Evolutionary conservation across 768 basidiomycete species (phyloP).

Genomic region (Leccinum broughii): DNA sequence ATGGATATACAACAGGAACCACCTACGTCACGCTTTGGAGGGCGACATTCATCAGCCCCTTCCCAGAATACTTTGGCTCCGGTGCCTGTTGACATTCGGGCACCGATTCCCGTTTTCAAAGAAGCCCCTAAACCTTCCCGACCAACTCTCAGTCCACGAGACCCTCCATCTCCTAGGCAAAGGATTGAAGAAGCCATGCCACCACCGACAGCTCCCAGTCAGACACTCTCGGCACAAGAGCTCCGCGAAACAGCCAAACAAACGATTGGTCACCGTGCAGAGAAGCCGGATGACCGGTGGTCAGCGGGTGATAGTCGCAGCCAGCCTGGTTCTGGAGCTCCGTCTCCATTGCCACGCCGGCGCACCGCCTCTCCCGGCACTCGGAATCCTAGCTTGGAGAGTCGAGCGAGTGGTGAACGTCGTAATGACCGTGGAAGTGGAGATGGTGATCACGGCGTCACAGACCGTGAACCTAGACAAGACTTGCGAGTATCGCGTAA

Average conservation of each 20-base stretch:
- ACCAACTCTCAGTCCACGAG: slow-evolving; percentile 28
- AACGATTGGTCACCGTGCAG: slow-evolving; percentile 46
- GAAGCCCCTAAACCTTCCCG: slow-evolving; percentile 24
- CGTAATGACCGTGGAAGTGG: slow-evolving; percentile 51
- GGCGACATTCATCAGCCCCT: slow-evolving; percentile 15
- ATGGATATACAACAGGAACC: slow-evolving; percentile 38
- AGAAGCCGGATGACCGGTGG: slow-evolving; percentile 42
- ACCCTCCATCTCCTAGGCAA: slow-evolving; percentile 43
- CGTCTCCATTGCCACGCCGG: slow-evolving; percentile 54
- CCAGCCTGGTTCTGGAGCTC: slow-evolving; percentile 47
- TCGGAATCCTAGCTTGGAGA: slow-evolving; percentile 69
- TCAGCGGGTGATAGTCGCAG: slow-evolving; percentile 38
- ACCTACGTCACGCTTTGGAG: slow-evolving; percentile 22
- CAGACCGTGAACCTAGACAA: slow-evolving; percentile 50
- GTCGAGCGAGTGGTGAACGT: slow-evolving; percentile 69
- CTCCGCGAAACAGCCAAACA: slow-evolving; percentile 79
- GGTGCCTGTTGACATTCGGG: slow-evolving; percentile 19
- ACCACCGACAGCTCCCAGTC: slow-evolving; percentile 75
- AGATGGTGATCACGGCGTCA: slow-evolving; percentile 44
- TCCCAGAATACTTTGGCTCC: slow-evolving; percentile 18
- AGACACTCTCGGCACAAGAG: slow-evolving; percentile 76
- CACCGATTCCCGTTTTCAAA: slow-evolving; percentile 14
- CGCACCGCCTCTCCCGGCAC: slow-evolving; percentile 70
- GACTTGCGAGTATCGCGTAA: slow-evolving; percentile 45
- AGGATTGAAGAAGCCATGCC: slow-evolving; percentile 60